These are phyloP conservation scores for Kluyveromyces aestuarii DNA, from an alignment of 805 yeast species.

Conservation along the genomic window DNA sequence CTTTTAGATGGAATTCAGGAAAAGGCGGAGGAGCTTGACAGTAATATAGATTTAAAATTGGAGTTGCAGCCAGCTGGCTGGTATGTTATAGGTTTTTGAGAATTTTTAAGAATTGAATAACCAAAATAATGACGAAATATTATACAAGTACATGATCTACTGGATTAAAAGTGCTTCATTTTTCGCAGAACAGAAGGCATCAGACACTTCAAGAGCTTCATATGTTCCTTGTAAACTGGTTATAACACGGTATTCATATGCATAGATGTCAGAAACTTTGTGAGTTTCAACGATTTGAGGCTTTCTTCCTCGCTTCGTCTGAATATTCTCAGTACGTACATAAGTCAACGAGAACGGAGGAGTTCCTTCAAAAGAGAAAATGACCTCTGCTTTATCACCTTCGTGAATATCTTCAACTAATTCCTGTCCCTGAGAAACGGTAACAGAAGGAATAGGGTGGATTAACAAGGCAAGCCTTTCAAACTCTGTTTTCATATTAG, in stretches of 20 bases:
- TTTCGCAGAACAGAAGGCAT: conserved; percentile 61
- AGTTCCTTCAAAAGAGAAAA: conserved; percentile 71
- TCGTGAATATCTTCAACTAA: conserved; percentile 79
- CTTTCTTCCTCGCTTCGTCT: conserved; percentile 35
- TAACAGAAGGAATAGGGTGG: conserved; percentile 69
- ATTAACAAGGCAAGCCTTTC: conserved; percentile 32
- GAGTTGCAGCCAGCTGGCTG: background rate
- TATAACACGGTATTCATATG: conserved; percentile 55
- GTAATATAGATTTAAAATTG: background rate
- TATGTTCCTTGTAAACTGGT: conserved; percentile 89
- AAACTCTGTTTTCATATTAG: conserved; percentile 25
- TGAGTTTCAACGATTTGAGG: conserved; percentile 53
- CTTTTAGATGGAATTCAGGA: background rate
- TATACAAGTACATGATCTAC: background rate
- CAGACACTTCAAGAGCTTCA: conserved; percentile 85
- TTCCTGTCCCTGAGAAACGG: conserved; percentile 69
- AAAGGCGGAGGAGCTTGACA: background rate
- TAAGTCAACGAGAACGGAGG: conserved; percentile 89
- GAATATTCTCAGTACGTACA: conserved; percentile 53
- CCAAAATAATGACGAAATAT: background rate
- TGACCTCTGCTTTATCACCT: conserved; percentile 88
- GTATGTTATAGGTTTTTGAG: background rate
- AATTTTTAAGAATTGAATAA: background rate
- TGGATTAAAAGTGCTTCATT: conserved; percentile 26
- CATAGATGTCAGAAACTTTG: conserved; percentile 52